Evolutionary conservation across 495 filamentous ascomycete genomes (phyloP).

Genomic region (Aspergillus affinis): DNA sequence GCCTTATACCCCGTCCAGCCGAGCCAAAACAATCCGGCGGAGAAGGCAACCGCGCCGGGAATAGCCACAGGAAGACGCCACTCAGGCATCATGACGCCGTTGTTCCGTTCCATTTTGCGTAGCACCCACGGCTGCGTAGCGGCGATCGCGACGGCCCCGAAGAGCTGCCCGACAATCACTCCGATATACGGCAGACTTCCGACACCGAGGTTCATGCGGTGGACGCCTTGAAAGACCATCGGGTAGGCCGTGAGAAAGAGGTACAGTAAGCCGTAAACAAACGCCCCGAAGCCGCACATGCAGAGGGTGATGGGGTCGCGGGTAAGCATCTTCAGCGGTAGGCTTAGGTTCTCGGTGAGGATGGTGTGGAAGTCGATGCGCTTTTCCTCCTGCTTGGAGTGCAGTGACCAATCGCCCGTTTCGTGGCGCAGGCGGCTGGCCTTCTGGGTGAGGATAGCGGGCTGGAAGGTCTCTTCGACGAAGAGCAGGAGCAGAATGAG

Average conservation of each 20-base stretch:
- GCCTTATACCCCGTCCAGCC: slow-evolving; percentile 54
- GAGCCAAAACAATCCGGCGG: slow-evolving; percentile 57
- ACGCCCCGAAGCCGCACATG: slow-evolving; percentile 57
- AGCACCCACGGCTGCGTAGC: slow-evolving; percentile 8
- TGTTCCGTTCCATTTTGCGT: slow-evolving; percentile 31
- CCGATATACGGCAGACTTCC: slow-evolving; percentile 57
- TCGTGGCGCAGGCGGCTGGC: slow-evolving; percentile 62
- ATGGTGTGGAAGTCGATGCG: slow-evolving; percentile 34
- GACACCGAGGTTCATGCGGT: slow-evolving; percentile 47
- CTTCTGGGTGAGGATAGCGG: slow-evolving; percentile 60
- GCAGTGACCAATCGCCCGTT: slow-evolving; percentile 50
- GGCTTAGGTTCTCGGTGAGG: slow-evolving; percentile 33
- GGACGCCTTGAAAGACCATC: slow-evolving; percentile 47
- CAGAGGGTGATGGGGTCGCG: slow-evolving; percentile 74
- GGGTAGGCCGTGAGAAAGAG: slow-evolving; percentile 60
- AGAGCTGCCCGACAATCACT: slow-evolving; percentile 52
- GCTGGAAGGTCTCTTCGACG: slow-evolving; percentile 63
- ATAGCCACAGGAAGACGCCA: slow-evolving; percentile 54
- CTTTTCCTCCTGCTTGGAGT: slow-evolving; percentile 35
- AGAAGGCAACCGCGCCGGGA: slow-evolving; percentile 43
- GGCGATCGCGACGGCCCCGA: slow-evolving; percentile 42
- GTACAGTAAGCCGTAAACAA: slow-evolving; percentile 61
- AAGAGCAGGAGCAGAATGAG: slow-evolving; percentile 37
- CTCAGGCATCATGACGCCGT: slow-evolving; percentile 51
- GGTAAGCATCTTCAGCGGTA: slow-evolving; percentile 59